phyloP scores from a whole-genome alignment of 2,329 filamentous ascomycete genomes.

The Arthrobotrys entomopaga region DNA sequence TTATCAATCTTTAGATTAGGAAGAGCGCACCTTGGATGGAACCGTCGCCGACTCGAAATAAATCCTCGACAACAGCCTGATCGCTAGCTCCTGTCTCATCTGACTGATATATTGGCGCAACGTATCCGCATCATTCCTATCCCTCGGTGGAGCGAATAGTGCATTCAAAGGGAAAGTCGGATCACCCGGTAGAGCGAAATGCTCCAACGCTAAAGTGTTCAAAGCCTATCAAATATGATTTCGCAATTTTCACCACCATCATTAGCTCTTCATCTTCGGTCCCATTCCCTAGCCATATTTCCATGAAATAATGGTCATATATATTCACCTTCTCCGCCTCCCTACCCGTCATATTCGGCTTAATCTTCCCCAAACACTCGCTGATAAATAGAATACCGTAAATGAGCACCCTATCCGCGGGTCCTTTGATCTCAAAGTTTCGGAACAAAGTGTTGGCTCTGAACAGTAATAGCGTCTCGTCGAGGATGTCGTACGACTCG shows the following conservation, averaged over 20 bases:
- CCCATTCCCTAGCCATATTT: no score
- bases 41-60: slow-evolving; percentile 79
- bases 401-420: slow-evolving; percentile 90
- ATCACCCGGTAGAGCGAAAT: slow-evolving; percentile 95
- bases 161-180: slow-evolving; percentile 93
- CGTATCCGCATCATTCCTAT: slow-evolving; percentile 88
- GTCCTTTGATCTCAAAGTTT: slow-evolving; percentile 98
- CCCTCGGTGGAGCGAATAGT: slow-evolving; percentile 88
- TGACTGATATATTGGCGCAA: slow-evolving; percentile 90
- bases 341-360: slow-evolving; percentile 73
- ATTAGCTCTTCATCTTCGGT: no score
- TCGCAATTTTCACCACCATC: background rate
- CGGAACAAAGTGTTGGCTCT: slow-evolving; percentile 98
- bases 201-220: slow-evolving; percentile 74
- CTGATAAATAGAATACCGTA: slow-evolving; percentile 96
- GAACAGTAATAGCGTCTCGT: slow-evolving; percentile 92
- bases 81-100: slow-evolving; percentile 89
- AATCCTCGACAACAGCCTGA: slow-evolving; percentile 82
- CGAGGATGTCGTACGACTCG: slow-evolving; percentile 94
- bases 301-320: no score
- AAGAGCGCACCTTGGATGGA: slow-evolving; percentile 67
- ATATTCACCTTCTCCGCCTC: slow-evolving; percentile 72
- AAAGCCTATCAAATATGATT: slow-evolving; percentile 45
- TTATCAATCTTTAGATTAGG: no score
- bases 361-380: slow-evolving; percentile 89